Conservation (phyloP, 495 filamentous ascomycete genomes). For the Durotheca rogersii region DNA sequence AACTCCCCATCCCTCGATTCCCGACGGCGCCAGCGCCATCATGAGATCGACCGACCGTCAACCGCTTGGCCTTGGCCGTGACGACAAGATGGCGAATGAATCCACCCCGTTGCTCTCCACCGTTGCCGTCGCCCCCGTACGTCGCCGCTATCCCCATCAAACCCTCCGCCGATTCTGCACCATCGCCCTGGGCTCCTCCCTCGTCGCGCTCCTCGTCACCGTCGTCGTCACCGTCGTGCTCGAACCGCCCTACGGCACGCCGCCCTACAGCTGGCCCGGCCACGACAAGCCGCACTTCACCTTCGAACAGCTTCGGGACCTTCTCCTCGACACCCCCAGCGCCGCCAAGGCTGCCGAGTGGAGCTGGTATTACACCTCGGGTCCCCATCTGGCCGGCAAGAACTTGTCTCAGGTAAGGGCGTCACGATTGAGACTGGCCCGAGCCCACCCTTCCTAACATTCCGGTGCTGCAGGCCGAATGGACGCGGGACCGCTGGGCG, state of each 20-base stretch:
- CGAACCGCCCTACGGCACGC: constrained; percentile 47
- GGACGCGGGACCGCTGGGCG: constrained; percentile 83
- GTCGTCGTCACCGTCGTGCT: constrained; percentile 59
- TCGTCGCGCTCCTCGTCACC: constrained; percentile 60
- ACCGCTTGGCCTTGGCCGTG: constrained; percentile 4
- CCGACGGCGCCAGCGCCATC: no score
- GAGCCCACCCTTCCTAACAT: neutral
- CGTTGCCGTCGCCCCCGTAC: constrained; percentile 53
- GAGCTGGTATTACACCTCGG: constrained; percentile 88
- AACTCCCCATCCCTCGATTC: no score
- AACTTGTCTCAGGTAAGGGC: constrained; percentile 64
- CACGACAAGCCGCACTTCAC: constrained; percentile 44
- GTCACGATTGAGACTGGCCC: neutral
- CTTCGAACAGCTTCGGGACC: constrained; percentile 66
- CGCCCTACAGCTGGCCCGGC: constrained; percentile 40
- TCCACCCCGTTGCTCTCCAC: constrained; percentile 61
- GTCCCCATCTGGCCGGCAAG: constrained; percentile 84
- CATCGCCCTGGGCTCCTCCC: constrained; percentile 55
- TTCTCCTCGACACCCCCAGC: constrained; percentile 71
- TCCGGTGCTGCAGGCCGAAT: constrained; percentile 67
- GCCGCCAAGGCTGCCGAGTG: constrained; percentile 70
- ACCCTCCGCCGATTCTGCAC: constrained; percentile 72
- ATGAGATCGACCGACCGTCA: constrained; percentile 12
- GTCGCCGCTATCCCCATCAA: constrained; percentile 67
- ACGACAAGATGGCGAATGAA: constrained; percentile 55